Percentiles rank a stretch among this genome's conserved stretches.
phyloP scores from a whole-genome alignment of 306 rosid genomes.

The Gastrolobium bilobum region DNA sequence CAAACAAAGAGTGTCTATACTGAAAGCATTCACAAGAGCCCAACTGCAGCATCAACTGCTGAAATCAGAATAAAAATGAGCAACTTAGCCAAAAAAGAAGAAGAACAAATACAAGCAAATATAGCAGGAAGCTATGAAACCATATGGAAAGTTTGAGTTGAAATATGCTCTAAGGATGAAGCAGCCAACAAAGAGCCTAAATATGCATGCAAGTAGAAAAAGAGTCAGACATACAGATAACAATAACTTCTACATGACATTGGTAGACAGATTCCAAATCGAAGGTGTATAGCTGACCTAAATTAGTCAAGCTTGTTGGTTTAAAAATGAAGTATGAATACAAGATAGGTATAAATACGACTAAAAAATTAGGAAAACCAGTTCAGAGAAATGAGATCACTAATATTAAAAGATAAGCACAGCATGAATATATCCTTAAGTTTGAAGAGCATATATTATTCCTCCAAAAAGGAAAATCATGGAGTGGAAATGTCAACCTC shows the following conservation, averaged over 20 bases:
- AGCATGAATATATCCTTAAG: slow-evolving; percentile 23
- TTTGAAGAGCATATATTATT: slow-evolving; percentile 39
- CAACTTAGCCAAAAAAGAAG: not conserved
- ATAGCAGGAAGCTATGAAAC: not conserved
- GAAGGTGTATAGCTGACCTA: slow-evolving; percentile 12
- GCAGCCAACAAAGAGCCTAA: not conserved
- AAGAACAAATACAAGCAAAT: not conserved
- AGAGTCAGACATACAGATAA: not conserved
- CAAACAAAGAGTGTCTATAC: not conserved
- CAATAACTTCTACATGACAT: not conserved
- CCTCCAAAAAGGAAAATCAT: slow-evolving; percentile 24
- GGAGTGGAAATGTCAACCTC: slow-evolving; percentile 69
- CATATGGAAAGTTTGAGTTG: not conserved
- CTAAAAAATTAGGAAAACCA: slow-evolving; percentile 3
- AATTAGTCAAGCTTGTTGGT: slow-evolving; percentile 9
- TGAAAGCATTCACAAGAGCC: slow-evolving; percentile 30
- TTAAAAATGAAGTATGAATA: not conserved
- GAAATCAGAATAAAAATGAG: slow-evolving; percentile 25
- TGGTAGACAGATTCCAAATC: not conserved
- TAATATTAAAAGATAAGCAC: slow-evolving; percentile 13
- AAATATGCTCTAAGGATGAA: slow-evolving; percentile 24
- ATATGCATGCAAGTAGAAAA: slow-evolving; percentile 15
- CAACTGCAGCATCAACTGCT: slow-evolving; percentile 9
- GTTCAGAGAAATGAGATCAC: slow-evolving; percentile 11
- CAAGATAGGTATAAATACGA: not conserved